Evolutionary conservation across 202 grass and related monocot genomes (phyloP), one percentile per base, ranked within the genome.

Genomic region (Saccharum hybrid): DNA sequence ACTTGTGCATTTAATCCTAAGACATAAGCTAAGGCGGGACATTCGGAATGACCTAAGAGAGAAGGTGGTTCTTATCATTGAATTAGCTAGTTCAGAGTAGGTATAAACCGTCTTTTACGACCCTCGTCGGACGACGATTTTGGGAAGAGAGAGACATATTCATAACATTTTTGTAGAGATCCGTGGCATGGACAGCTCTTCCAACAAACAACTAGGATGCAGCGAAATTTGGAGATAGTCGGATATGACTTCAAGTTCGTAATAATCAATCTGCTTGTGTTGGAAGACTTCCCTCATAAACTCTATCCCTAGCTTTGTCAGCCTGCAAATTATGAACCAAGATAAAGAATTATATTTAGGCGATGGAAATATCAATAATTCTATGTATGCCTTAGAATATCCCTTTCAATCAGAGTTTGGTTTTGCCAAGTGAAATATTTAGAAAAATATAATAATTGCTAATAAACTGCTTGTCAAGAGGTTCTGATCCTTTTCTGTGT

Each of bases 261-360:
- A 52, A 52, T 41, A 15, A 16, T 52, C 84, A 82, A 54, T 3
- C 30, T 78, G 68, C 23, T 51, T 82, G 76, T 18, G 60, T 83
- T 41, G 86, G 63, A 41, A 86, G 66, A 57, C 45, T 89, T 51
- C 84, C 84, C 6, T 82, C 72, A 26, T 76, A 75, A 71, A 90
- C 79, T 87, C 87, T 74, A 56, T 90, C 81, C 62, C 82, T 87
- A 66, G 90, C 84, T 30, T 70, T 82, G 15, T 78, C 74, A 74
- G 60, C 81, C 90, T 92, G 87, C 81, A 86, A 76, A 64, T 34
- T 76, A 76, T 30, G 13, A 83, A 11, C 14, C 11, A 64, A 72
- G 59, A 38, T 3, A 85, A 37, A 26, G 43, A 74, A 74, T 14
- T 22, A 77, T 64, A 43, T 10, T 70, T 62, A 46, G 54, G 75